Percentiles rank a stretch among this genome's conserved stretches.
Evolutionary conservation across 495 filamentous ascomycete genomes (phyloP).

Genomic region (Aspergillus cavernicola): DNA sequence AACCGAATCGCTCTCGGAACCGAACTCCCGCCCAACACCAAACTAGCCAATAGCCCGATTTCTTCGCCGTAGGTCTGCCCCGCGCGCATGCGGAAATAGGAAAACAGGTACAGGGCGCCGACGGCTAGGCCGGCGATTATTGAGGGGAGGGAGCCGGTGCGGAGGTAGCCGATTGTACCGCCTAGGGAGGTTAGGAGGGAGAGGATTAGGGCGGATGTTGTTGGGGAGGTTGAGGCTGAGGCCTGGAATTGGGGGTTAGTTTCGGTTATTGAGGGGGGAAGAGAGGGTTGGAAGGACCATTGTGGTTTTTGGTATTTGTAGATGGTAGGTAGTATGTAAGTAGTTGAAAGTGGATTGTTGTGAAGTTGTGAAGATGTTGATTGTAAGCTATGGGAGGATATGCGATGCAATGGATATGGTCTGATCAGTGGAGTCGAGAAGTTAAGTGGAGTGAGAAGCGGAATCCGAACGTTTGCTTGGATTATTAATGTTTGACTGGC

Average conservation of each 20-base stretch:
- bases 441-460: background rate
- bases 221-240: slow-evolving; percentile 12
- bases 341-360: too few relatives aligned
- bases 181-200: slow-evolving; percentile 79
- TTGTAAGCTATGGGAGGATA: background rate
- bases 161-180: slow-evolving; percentile 77
- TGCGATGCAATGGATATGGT: background rate
- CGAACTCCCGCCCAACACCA: slow-evolving; percentile 74
- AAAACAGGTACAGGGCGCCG: slow-evolving; percentile 58
- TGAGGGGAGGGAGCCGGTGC: slow-evolving; percentile 81
- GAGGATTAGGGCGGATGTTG: slow-evolving; percentile 64
- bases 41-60: slow-evolving; percentile 70
- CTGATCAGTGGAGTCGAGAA: background rate
- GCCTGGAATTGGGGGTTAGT: too few relatives aligned
- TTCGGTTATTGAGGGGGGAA: slow-evolving; percentile 1
- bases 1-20: slow-evolving; percentile 80
- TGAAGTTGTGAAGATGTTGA: background rate
- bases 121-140: slow-evolving; percentile 78
- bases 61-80: slow-evolving; percentile 70
- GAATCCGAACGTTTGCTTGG: background rate
- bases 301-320: background rate
- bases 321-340: background rate
- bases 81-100: slow-evolving; percentile 33
- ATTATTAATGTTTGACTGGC: slow-evolving; percentile 2
- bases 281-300: too few relatives aligned